Percentiles rank a stretch among this genome's conserved stretches.
Evolutionary conservation across 2,329 filamentous ascomycete species (phyloP).

Genomic region (Botrytis tulipae): DNA sequence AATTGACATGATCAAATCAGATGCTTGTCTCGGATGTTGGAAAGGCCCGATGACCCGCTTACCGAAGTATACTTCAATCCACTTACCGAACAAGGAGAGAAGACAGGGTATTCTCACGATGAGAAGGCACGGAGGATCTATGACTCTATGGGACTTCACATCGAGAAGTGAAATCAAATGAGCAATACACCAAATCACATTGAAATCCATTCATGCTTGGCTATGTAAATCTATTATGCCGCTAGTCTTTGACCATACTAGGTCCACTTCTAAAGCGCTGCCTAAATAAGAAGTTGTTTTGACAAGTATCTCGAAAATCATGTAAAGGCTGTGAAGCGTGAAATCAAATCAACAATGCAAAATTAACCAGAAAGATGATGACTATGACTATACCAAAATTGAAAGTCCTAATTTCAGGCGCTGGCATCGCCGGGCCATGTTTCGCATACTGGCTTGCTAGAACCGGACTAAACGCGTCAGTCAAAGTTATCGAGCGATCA

Average conservation of each 20-base stretch:
- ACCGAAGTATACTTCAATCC: background rate
- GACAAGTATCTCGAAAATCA: background rate
- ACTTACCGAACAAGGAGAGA: background rate
- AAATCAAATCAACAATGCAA: too few species aligned
- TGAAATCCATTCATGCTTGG: background rate
- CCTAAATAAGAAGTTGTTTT: background rate
- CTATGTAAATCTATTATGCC: background rate
- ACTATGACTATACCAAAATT: background rate
- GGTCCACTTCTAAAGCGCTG: background rate
- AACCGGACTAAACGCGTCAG: conserved; percentile 35
- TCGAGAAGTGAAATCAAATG: background rate
- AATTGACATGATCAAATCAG: background rate
- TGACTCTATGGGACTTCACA: background rate
- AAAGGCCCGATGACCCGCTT: background rate
- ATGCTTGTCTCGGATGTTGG: background rate
- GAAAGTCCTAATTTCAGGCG: conserved; percentile 40
- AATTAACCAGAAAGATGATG: background rate
- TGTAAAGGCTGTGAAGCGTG: background rate
- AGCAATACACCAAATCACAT: background rate
- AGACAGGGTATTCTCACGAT: background rate
- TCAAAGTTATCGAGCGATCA: conserved; percentile 45
- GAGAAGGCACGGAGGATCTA: too few species aligned
- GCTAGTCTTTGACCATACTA: background rate
- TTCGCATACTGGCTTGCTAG: conserved; percentile 51
- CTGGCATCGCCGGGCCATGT: conserved; percentile 42